Base-by-base conservation (phyloP, 148 eudicot species). In the Rhododendron griersonianum region DNA sequence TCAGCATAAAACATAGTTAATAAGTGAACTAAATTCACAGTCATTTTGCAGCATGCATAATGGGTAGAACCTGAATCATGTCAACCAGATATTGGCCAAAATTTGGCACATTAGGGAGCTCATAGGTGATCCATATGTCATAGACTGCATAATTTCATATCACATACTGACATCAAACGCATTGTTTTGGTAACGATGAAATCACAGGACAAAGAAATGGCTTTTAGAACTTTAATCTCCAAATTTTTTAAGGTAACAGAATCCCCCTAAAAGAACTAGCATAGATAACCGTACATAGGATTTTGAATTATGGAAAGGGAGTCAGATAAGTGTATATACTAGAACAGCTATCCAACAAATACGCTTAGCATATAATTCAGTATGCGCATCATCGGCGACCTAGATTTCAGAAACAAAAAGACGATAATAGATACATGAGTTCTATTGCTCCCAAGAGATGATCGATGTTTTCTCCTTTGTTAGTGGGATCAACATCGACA, bases 81-180 rank as follows among this genome's bases (percentile, higher is more conserved):
- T 19, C 84, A 82, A 61, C 37, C 50, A 41, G 25, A 13, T 41
- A 15, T 39, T 55, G 23, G 84, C 53, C 53, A 78, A 78, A 11
- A 78, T 8, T 78, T 45, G 19, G 16, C 81, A 33, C 53, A 18
- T 78, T 78, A 67, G 76, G 23, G 19, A 41, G 59, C 78, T 45
- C 55, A 83, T 21, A 37, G 81, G 81, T 81, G 76, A 45, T 48
- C 30, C 33, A 84, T 61, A 73, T 48, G 44, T 88, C 84, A 78
- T 33, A 78, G 47, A 82, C 33, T 45, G 50, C 6, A 44, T 11
- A 47, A 78, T 45, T 45, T 23, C 81, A 8, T 78, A 45, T 23
- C 53, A 25, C 18, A 25, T 79, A n/a, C 14, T 48, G 30, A 37
- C 1, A 7, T 18, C 61, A 23, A 48, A 21, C 8, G 57, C 16